Evolutionary conservation across 2,329 filamentous ascomycete genomes (phyloP).

Genomic region (Aspergillus caelatus): DNA sequence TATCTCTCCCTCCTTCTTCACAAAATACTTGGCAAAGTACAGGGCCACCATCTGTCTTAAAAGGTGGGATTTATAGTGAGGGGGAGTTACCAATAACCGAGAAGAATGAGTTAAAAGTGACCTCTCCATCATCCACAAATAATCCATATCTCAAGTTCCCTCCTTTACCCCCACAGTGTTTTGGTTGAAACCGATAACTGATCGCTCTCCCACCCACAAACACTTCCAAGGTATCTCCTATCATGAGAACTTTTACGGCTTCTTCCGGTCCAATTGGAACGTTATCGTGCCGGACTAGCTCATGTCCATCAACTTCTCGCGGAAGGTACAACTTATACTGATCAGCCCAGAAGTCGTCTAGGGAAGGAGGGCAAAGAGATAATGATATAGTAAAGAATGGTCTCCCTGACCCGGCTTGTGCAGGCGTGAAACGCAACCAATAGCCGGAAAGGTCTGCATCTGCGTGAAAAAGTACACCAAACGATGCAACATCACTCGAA

Average conservation of each 20-base stretch:
- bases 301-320: neutral
- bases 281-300: neutral
- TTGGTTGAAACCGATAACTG: neutral
- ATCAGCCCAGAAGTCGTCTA: slow-evolving; percentile 1
- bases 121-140: neutral
- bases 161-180: neutral
- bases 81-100: neutral
- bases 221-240: neutral
- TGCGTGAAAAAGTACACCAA: neutral
- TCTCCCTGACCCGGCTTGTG: neutral
- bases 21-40: no score
- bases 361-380: neutral
- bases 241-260: neutral
- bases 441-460: neutral
- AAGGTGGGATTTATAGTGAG: no score
- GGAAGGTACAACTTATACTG: slow-evolving; percentile 7
- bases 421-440: slow-evolving; percentile 1
- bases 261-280: neutral
- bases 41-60: no score
- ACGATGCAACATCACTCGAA: neutral
- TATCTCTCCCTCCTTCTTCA: no score
- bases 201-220: neutral
- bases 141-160: neutral
- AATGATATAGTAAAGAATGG: neutral
- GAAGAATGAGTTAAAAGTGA: slow-evolving; percentile 1